Base-by-base conservation (phyloP, 805 yeast genomes). In the Candida montana region DNA sequence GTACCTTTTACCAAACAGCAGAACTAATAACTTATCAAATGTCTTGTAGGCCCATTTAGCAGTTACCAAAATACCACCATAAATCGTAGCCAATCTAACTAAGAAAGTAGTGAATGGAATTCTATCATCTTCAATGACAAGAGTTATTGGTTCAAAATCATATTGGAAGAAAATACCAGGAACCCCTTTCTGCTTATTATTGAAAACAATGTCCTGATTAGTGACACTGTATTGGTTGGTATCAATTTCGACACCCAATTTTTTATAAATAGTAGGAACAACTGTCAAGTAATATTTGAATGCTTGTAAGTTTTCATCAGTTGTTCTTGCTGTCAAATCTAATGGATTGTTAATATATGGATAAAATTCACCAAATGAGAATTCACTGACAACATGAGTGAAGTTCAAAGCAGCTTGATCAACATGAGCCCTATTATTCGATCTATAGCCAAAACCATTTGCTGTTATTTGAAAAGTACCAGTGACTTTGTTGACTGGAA, bases 271-370 rank as follows among this genome's bases (percentile, higher is more conserved):
- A 0, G 97, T 88, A 13, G 98, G 96, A 6, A 93, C 95, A 3
- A 93, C 86, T 15, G 81, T 77, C 49, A 89, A 54, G 50, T 71
- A 76, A 61, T 93, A 93, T 39, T 75, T 75, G 62, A 68, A 86
- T 1, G 71, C 61, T 44, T 74, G 79, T 16, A 68, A 45, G 18
- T 71, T 65, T 2, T 73, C 68, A 0, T 68, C 65, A 2, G 88
- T 72, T 15, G 62, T 58, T 50, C 81, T 76, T 1, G 78, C 83
- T 0, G 91, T 81, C 35, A 70, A 71, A 60, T 93, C 98, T 48
- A 93, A 71, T n/a, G 96, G 95, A 57, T 91, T 91, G 51, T 82
- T 73, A 48, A 90, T 71, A 52, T 75, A 83, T 3, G 99, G 97
- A 56, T 79, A 89, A 61, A 83, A 89, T 29, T 79, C 86, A 12